phyloP scores from a whole-genome alignment of 257 asterid genomes.

The Galeopsis tetrahit region DNA sequence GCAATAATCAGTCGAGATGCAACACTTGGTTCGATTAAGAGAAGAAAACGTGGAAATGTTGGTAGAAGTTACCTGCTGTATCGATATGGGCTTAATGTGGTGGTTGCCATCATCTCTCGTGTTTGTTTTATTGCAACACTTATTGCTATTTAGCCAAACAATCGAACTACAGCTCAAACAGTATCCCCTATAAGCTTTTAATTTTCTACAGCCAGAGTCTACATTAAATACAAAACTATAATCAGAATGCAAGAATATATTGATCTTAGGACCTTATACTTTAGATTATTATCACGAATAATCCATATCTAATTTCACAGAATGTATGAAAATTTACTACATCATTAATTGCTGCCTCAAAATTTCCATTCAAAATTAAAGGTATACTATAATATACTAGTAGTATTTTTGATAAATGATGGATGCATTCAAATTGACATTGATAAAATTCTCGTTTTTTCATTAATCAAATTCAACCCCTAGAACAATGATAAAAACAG shows the following conservation, averaged over 20 bases:
- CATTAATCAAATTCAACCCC: too few relatives aligned
- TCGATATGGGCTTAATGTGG: slow-evolving; percentile 53
- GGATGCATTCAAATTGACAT: background rate
- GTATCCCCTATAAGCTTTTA: slow-evolving; percentile 64
- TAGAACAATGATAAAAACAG: background rate
- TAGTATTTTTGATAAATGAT: background rate
- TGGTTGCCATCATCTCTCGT: slow-evolving; percentile 36
- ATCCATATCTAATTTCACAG: too few relatives aligned
- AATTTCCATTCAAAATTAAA: background rate
- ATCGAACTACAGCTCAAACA: slow-evolving; percentile 59
- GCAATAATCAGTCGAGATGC: background rate
- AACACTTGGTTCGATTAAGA: background rate
- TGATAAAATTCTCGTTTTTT: too few relatives aligned
- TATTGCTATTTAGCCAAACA: slow-evolving; percentile 62
- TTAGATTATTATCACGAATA: background rate
- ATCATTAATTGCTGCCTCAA: background rate
- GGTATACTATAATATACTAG: background rate
- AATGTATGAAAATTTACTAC: background rate
- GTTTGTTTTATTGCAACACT: slow-evolving; percentile 45
- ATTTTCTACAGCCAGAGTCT: slow-evolving; percentile 47
- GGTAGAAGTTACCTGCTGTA: slow-evolving; percentile 50
- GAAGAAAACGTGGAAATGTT: background rate
- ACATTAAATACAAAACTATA: slow-evolving; percentile 30
- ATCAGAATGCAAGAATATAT: background rate
- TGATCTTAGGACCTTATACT: background rate